A percentile compares a stretch with the other conserved stretches of the same genome.
Evolutionary conservation across 129 eudicot species (phyloP).

Genomic region (Flaveria robusta): DNA sequence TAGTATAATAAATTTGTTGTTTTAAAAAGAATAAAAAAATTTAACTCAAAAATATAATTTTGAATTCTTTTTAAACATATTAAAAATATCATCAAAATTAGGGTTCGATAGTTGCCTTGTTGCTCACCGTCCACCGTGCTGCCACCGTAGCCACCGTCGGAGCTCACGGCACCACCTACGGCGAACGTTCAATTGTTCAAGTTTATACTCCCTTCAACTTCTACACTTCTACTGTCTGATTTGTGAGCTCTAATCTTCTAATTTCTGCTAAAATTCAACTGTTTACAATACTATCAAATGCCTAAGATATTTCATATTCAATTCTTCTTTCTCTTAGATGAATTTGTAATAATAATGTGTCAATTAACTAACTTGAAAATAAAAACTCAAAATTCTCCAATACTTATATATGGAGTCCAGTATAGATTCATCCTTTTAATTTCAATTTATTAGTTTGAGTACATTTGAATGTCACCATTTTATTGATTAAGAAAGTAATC

Average conservation of each 20-base stretch:
- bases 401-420: background rate
- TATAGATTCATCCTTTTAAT: background rate
- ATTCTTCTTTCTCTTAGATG: background rate
- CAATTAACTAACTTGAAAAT: background rate
- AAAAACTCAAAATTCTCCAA: background rate
- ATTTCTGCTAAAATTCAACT: background rate
- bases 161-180: conserved; percentile 28
- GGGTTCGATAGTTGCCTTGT: conserved; percentile 11
- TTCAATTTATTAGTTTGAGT: no score
- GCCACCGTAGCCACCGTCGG: conserved; percentile 18
- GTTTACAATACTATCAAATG: conserved; percentile 5
- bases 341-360: background rate
- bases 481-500: conserved; percentile 8
- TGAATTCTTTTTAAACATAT: no score
- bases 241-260: conserved; percentile 29
- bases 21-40: no score
- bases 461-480: background rate
- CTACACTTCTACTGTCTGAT: background rate
- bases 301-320: background rate
- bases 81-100: background rate
- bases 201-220: background rate
- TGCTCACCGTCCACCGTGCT: conserved; percentile 10
- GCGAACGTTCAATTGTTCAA: conserved; percentile 15
- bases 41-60: no score
- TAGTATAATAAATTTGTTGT: no score